Evolutionary conservation across 2,329 filamentous ascomycete genomes (phyloP).

Genomic region (Tetracladium maxilliforme): DNA sequence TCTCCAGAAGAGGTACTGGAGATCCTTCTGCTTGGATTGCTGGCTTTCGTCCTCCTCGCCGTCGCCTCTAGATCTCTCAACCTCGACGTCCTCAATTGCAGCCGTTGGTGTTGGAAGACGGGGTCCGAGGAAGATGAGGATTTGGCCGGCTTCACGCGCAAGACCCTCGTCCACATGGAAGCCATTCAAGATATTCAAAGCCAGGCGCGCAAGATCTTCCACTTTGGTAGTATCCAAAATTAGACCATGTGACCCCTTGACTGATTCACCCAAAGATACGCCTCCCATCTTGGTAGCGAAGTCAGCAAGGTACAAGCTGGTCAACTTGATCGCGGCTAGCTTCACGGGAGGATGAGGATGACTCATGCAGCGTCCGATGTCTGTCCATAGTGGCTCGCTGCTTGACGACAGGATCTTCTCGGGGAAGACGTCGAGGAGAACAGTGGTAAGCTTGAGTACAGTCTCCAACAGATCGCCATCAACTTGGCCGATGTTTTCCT

Average conservation of each 20-base stretch:
- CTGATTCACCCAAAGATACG: constrained; percentile 38
- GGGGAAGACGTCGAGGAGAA: constrained; percentile 53
- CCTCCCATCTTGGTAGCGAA: constrained; percentile 48
- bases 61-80: no score
- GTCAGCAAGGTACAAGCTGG: constrained; percentile 68
- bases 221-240: constrained; percentile 50
- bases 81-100: constrained; percentile 20
- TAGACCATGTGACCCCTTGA: constrained; percentile 59
- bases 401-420: constrained; percentile 43
- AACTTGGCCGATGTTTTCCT: constrained; percentile 34
- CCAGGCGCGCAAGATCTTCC: constrained; percentile 35
- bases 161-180: constrained; percentile 56
- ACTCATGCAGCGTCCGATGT: constrained; percentile 52
- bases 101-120: constrained; percentile 27
- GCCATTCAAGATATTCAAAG: constrained; percentile 40
- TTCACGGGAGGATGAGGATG: constrained; percentile 65
- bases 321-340: constrained; percentile 57
- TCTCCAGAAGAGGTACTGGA: constrained; percentile 67
- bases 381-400: constrained; percentile 54
- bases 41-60: constrained; percentile 27
- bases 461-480: constrained; percentile 51
- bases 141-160: constrained; percentile 65
- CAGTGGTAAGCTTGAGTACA: constrained; percentile 52
- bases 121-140: constrained; percentile 64
- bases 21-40: constrained; percentile 30